Percentiles rank a stretch among this genome's conserved stretches.
phyloP scores from a whole-genome alignment of 352 stramenopile genomes.

The Globisporangium spiculum region DNA sequence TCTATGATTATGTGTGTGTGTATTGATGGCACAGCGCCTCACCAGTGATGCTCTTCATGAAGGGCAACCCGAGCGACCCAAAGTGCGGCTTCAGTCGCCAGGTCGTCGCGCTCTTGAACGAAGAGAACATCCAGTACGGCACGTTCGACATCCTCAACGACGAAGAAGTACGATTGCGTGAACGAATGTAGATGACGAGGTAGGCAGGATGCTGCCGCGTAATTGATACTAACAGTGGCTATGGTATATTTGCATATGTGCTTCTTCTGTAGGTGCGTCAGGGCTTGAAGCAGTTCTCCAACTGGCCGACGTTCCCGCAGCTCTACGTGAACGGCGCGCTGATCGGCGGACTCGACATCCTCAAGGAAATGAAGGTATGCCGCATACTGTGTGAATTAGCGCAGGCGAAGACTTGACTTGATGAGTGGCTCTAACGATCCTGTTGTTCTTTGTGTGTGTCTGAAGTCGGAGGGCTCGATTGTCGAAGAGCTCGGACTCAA shows the following conservation, averaged over 20 bases:
- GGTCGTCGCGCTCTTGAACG: slow-evolving; percentile 92
- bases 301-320: slow-evolving; percentile 99
- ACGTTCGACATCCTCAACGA: slow-evolving; percentile 98
- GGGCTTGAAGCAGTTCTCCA: slow-evolving; percentile 95
- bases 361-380: slow-evolving; percentile 93
- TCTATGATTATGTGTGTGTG: neutral
- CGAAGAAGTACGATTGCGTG: slow-evolving; percentile 58
- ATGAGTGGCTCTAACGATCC: neutral
- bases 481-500: slow-evolving; percentile 72
- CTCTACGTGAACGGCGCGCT: slow-evolving; percentile 98
- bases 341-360: slow-evolving; percentile 96
- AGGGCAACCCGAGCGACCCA: slow-evolving; percentile 93
- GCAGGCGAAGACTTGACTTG: neutral
- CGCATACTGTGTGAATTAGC: neutral
- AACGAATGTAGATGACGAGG: neutral
- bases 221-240: neutral
- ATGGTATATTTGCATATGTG: neutral
- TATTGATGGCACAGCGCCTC: slow-evolving; percentile 38
- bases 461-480: slow-evolving; percentile 57
- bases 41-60: slow-evolving; percentile 99
- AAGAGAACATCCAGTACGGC: slow-evolving; percentile 91
- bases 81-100: slow-evolving; percentile 96
- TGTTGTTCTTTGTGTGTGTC: neutral
- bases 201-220: no score
- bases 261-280: slow-evolving; percentile 78